Percentiles rank a stretch among this genome's conserved stretches.
These are phyloP conservation scores for Shiraia bambusicola DNA, from an alignment of 2,329 filamentous ascomycete species.

Conservation along the genomic window DNA sequence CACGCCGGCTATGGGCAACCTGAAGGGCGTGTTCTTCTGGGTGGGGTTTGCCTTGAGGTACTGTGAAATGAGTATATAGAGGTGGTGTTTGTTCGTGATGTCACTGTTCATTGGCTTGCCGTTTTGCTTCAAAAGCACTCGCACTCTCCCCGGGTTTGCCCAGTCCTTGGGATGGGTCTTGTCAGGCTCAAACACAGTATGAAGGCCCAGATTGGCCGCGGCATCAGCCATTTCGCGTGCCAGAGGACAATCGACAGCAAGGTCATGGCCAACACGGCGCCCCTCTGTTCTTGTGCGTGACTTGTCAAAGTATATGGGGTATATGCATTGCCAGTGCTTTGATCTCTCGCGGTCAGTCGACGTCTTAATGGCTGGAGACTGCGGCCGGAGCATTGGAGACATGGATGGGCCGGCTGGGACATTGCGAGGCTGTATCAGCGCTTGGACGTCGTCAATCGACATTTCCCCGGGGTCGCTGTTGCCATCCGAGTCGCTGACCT, in stretches of 20 bases:
- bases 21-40: slow-evolving; percentile 68
- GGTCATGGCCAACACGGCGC: slow-evolving; percentile 69
- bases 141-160: slow-evolving; percentile 90
- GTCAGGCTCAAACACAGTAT: slow-evolving; percentile 81
- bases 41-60: slow-evolving; percentile 80
- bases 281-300: slow-evolving; percentile 74
- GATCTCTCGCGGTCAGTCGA: slow-evolving; percentile 56
- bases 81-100: slow-evolving; percentile 78
- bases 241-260: slow-evolving; percentile 81
- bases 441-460: slow-evolving; percentile 83
- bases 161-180: slow-evolving; percentile 96
- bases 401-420: slow-evolving; percentile 26
- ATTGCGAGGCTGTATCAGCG: slow-evolving; percentile 48
- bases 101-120: slow-evolving; percentile 53
- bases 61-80: slow-evolving; percentile 77
- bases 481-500: slow-evolving; percentile 74
- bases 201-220: slow-evolving; percentile 62
- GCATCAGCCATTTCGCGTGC: slow-evolving; percentile 87
- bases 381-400: slow-evolving; percentile 40
- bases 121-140: slow-evolving; percentile 70
- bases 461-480: slow-evolving; percentile 63
- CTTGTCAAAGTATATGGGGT: slow-evolving; percentile 93
- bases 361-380: slow-evolving; percentile 45
- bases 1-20: slow-evolving; percentile 72
- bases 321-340: slow-evolving; percentile 83